These are phyloP conservation scores for Monosporozyma yasuniensis DNA, from an alignment of 805 yeast species.

Conservation along the genomic window DNA sequence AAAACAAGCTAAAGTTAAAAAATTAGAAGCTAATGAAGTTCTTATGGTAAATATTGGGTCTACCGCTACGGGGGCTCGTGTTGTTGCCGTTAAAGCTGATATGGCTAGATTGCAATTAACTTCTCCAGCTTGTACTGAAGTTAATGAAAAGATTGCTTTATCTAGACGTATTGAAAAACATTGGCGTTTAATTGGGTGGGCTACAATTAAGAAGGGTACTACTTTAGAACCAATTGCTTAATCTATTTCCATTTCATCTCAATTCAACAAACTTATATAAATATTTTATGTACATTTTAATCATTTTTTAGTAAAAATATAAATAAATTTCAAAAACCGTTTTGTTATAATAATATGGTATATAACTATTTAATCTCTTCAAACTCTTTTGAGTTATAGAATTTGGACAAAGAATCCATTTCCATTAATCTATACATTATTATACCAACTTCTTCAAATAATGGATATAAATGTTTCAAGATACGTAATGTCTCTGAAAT, in stretches of 20 bases:
- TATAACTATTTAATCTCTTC: slow-evolving; percentile 18
- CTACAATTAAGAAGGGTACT: slow-evolving; percentile 91
- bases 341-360: no score
- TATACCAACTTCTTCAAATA: slow-evolving; percentile 40
- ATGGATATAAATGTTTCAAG: slow-evolving; percentile 33
- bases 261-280: neutral
- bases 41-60: slow-evolving; percentile 99
- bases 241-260: slow-evolving; percentile 2
- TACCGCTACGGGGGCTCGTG: slow-evolving; percentile 98
- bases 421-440: slow-evolving; percentile 56
- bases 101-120: slow-evolving; percentile 97
- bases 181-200: slow-evolving; percentile 99
- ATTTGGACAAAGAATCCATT: slow-evolving; percentile 65
- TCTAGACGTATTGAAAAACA: slow-evolving; percentile 99
- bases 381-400: slow-evolving; percentile 37
- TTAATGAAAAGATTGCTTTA: slow-evolving; percentile 95
- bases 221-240: slow-evolving; percentile 63
- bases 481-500: slow-evolving; percentile 27
- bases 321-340: no score
- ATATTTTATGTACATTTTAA: neutral
- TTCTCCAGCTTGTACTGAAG: slow-evolving; percentile 97
- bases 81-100: slow-evolving; percentile 95
- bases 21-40: slow-evolving; percentile 88
- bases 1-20: slow-evolving; percentile 93
- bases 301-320: neutral